A percentile compares a stretch with the other conserved stretches of the same genome.
phyloP scores from a whole-genome alignment of 2,329 filamentous ascomycete species.

The Phialocephala sp. region DNA sequence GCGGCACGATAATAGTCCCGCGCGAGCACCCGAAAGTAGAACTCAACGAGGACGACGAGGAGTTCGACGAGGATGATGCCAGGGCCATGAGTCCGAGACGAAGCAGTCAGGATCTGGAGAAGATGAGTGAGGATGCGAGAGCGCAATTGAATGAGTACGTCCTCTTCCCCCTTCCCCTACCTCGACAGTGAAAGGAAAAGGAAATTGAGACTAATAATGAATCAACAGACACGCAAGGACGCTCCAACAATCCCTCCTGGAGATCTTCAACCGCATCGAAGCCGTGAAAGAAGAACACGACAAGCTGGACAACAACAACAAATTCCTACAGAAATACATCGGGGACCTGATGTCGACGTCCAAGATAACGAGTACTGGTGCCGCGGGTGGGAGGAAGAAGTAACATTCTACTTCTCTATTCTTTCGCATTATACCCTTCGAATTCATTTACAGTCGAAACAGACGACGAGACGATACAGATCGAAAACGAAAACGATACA shows the following conservation, averaged over 20 bases:
- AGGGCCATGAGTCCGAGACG: slow-evolving; percentile 92
- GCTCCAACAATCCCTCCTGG: slow-evolving; percentile 86
- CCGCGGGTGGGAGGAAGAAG: slow-evolving; percentile 40
- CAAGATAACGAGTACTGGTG: slow-evolving; percentile 65
- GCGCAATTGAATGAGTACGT: slow-evolving; percentile 63
- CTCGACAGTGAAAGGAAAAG: background rate
- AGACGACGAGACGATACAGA: too few species aligned
- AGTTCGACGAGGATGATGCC: slow-evolving; percentile 83
- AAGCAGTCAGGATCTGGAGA: slow-evolving; percentile 89
- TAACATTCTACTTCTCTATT: slow-evolving; percentile 14
- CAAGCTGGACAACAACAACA: slow-evolving; percentile 96
- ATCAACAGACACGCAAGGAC: slow-evolving; percentile 78
- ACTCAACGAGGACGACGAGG: slow-evolving; percentile 68
- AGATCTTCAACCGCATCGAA: slow-evolving; percentile 92
- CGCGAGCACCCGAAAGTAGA: slow-evolving; percentile 77
- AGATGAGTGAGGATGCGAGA: slow-evolving; percentile 82
- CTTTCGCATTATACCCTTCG: background rate
- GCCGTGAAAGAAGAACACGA: slow-evolving; percentile 93
- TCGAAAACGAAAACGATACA: too few species aligned
- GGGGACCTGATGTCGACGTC: slow-evolving; percentile 91
- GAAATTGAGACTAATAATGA: background rate
- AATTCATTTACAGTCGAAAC: background rate
- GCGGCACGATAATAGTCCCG: slow-evolving; percentile 81
- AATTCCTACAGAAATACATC: slow-evolving; percentile 97
- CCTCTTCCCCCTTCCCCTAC: background rate